Conservation (phyloP, 139 green algal genomes). For the Tetradesmus lagerheimii region DNA sequence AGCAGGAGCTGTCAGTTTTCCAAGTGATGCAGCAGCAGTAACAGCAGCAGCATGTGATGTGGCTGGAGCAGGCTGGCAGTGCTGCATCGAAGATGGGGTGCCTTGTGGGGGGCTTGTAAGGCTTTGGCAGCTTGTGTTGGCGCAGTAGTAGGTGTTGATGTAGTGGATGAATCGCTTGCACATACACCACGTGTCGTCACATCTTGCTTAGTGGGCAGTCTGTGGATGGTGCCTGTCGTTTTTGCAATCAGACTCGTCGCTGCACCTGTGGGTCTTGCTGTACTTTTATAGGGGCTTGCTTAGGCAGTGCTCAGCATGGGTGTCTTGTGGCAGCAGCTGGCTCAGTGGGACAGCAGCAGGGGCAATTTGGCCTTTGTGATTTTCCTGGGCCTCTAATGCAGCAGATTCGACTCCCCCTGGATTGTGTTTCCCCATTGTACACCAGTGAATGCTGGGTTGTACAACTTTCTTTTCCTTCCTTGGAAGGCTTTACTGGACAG, state of each 20-base stretch:
- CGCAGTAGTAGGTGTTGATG: neutral
- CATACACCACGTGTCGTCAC: neutral
- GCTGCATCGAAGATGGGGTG: neutral
- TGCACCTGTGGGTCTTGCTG: neutral
- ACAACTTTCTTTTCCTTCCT: neutral
- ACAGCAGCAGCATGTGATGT: neutral
- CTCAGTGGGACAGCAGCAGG: neutral
- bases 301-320: neutral
- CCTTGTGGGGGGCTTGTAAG: neutral
- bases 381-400: neutral
- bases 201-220: neutral
- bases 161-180: neutral
- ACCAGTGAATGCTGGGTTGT: slow-evolving; percentile 5
- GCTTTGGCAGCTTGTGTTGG: neutral
- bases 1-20: neutral
- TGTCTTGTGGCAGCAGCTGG: neutral
- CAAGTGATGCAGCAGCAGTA: neutral
- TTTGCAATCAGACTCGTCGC: neutral
- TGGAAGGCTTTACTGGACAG: neutral
- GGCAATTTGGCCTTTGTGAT: neutral
- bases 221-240: neutral
- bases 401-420: neutral
- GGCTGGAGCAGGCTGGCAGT: neutral
- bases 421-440: neutral
- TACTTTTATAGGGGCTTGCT: neutral